phyloP scores from a whole-genome alignment of 495 filamentous ascomycete genomes.

The Chaetomium cochliodes region DNA sequence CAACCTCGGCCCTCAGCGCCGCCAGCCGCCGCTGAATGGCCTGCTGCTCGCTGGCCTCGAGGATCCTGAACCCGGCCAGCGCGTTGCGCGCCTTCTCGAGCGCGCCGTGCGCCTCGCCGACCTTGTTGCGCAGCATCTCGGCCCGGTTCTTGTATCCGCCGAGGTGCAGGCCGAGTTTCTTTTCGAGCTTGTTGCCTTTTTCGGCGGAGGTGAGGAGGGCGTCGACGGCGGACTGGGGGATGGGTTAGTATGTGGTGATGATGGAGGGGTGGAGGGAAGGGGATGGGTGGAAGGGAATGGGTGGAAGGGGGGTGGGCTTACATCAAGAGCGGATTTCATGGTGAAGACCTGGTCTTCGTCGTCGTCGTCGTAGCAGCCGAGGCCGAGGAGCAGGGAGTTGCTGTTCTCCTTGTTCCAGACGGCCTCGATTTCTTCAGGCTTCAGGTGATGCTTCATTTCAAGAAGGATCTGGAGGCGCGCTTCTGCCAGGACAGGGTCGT shows the following conservation, averaged over 20 bases:
- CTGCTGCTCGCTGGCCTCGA: slow-evolving; percentile 74
- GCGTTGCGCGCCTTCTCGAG: slow-evolving; percentile 70
- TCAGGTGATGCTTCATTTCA: slow-evolving; percentile 61
- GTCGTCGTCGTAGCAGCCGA: slow-evolving; percentile 72
- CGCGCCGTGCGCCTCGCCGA: slow-evolving; percentile 72
- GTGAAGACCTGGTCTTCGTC: slow-evolving; percentile 63
- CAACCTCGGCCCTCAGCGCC: slow-evolving; percentile 75
- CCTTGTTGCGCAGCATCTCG: slow-evolving; percentile 76
- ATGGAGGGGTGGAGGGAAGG: slow-evolving; percentile 2
- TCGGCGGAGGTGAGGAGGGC: slow-evolving; percentile 69
- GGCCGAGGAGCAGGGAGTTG: slow-evolving; percentile 63
- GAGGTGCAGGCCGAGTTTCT: slow-evolving; percentile 83
- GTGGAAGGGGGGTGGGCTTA: slow-evolving; percentile 39
- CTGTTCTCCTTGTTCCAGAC: slow-evolving; percentile 66
- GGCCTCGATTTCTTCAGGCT: slow-evolving; percentile 61
- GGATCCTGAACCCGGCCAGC: slow-evolving; percentile 70
- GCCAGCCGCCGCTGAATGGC: slow-evolving; percentile 72
- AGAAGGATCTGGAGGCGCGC: slow-evolving; percentile 74
- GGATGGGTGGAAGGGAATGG: too few relatives aligned
- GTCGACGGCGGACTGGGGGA: slow-evolving; percentile 62
- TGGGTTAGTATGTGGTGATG: slow-evolving; percentile 28
- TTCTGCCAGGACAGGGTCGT: slow-evolving; percentile 67
- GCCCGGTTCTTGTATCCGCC: slow-evolving; percentile 90
- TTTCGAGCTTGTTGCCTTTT: slow-evolving; percentile 80
- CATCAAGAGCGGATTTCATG: slow-evolving; percentile 65